Evolutionary conservation across 306 rosid genomes (phyloP).

Genomic region (Spatholobus suberectus): DNA sequence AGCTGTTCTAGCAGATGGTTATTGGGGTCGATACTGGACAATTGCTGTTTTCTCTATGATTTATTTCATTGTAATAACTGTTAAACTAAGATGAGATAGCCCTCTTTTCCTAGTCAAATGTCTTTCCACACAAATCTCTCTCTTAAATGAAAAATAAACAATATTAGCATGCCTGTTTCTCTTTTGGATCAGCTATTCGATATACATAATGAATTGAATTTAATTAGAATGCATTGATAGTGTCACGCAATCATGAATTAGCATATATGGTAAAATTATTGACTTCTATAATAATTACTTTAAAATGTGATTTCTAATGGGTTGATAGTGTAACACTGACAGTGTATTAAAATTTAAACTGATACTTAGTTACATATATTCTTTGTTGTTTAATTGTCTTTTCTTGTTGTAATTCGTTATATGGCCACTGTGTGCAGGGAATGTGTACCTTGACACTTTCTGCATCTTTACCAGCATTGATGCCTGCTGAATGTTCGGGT

Average conservation of each 20-base stretch:
- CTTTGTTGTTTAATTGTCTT: neutral
- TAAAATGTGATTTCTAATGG: neutral
- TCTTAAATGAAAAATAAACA: no score
- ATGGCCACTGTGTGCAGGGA: conserved; percentile 63
- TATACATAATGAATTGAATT: neutral
- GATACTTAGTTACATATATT: neutral
- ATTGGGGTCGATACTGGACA: conserved; percentile 98
- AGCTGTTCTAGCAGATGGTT: conserved; percentile 89
- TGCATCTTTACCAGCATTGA: conserved; percentile 71
- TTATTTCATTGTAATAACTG: conserved; percentile 67
- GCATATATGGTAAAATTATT: no score
- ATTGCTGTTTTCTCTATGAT: conserved; percentile 71
- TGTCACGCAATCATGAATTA: neutral
- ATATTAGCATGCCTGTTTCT: no score
- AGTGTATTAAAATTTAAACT: neutral
- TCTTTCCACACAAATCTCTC: neutral
- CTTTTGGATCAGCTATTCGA: neutral
- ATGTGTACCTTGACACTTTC: conserved; percentile 85
- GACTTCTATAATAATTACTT: no score
- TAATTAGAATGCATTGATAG: neutral
- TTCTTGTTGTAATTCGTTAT: neutral
- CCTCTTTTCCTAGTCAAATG: conserved; percentile 12
- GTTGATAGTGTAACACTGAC: neutral
- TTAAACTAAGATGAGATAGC: neutral
- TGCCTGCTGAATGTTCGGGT: conserved; percentile 77